Base-by-base conservation (phyloP, 768 basidiomycete genomes). In the Naematelia encephala region DNA sequence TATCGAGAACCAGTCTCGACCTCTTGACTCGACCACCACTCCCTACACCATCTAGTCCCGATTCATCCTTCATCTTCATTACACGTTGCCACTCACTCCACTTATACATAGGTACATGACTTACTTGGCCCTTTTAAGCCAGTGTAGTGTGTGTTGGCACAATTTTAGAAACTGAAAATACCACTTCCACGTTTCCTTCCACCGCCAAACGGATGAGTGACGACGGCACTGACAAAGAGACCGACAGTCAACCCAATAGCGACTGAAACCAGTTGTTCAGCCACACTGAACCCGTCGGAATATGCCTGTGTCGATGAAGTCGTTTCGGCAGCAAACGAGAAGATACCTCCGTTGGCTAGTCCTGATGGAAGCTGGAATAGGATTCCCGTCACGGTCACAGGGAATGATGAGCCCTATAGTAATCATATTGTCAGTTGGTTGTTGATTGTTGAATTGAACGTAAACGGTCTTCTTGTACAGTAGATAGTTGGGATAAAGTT, bases 301-400 rank as follows among this genome's bases (percentile, higher is more conserved):
- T 89, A 89, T 1, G 85, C 82, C 0, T 79, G 74, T 29, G 54
- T 69, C 5, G 54, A 14, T 0, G 13, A 22, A 19, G 26, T 28
- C 19, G 52, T 26, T 30, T n/a, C 28, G 13, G 10, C 28, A 19
- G 11, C 27, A 47, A 50, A 89, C 60, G 82, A 84, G 61, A 92
- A 81, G 5, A 91, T 82, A 27, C 90, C 90, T 11, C 88, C 88
- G 45, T 84, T 88, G 5, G 86, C 84, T 11, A 91, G 82, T 39
- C 89, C 90, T 5, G 87, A 88, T 0, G 89, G 90, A 1, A 91
- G 82, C 77, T 91, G 90, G 79, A 91, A 88, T 14, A 91, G 80
- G 49, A 91, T 87, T 22, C 87, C 89, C 0, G 87, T 30, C 44
- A 88, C 87, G 84, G 90, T 89, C 59, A 91, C 84, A 21, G 89